These are phyloP conservation scores for Magnusiomyces suaveolens DNA, from an alignment of 1,139 yeast genomes.

Conservation along the genomic window DNA sequence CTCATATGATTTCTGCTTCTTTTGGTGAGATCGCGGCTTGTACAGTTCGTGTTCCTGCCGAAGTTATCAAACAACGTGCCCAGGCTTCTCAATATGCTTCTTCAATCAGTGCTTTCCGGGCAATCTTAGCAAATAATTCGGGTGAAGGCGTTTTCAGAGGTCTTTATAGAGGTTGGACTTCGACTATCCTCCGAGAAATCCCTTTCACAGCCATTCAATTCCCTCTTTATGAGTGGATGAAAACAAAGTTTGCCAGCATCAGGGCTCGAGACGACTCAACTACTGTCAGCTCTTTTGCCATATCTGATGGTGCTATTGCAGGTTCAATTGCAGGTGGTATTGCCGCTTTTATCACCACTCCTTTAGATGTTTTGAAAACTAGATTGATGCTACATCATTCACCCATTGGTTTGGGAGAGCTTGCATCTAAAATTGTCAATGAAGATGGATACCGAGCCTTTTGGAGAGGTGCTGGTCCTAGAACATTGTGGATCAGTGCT, in stretches of 20 bases:
- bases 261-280: conserved; percentile 21
- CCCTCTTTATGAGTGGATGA: conserved; percentile 81
- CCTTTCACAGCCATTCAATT: conserved; percentile 94
- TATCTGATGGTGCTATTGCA: conserved; percentile 70
- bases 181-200: conserved; percentile 87
- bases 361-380: conserved; percentile 86
- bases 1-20: conserved; percentile 82
- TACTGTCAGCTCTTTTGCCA: conserved; percentile 40
- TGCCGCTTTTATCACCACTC: conserved; percentile 92
- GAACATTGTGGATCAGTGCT: conserved; percentile 95
- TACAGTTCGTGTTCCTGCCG: conserved; percentile 90
- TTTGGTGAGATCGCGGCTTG: conserved; percentile 91
- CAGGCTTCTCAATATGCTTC: conserved; percentile 60
- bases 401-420: conserved; percentile 38
- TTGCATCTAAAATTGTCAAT: conserved; percentile 34
- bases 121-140: conserved; percentile 46
- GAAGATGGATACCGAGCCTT: conserved; percentile 68
- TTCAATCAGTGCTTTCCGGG: conserved; percentile 56
- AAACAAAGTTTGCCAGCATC: conserved; percentile 38
- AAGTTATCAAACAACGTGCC: conserved; percentile 88
- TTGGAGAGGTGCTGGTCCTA: conserved; percentile 78
- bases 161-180: conserved; percentile 83
- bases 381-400: conserved; percentile 68
- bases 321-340: conserved; percentile 92
- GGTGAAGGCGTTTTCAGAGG: conserved; percentile 77